Evolutionary conservation across 1,284 basidiomycete species (phyloP).

Genomic region (Erythrobasidium hasegawianum): DNA sequence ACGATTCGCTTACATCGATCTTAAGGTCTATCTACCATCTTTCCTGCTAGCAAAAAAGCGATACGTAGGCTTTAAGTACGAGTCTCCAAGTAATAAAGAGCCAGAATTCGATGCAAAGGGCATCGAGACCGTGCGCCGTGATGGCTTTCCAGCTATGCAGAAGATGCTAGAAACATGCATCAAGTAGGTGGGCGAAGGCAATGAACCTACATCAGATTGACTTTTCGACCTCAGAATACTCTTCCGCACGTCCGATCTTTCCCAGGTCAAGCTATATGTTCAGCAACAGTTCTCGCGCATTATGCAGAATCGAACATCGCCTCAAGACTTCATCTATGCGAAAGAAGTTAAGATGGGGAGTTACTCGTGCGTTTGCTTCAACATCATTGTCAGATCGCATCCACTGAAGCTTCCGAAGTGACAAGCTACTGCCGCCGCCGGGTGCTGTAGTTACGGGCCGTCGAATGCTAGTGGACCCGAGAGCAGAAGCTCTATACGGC

Average conservation of each 20-base stretch:
- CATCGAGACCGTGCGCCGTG: conserved; percentile 91
- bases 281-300: conserved; percentile 80
- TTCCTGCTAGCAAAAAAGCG: conserved; percentile 93
- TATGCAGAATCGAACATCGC: conserved; percentile 69
- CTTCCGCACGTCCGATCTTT: conserved; percentile 83
- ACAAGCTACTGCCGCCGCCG: conserved; percentile 79
- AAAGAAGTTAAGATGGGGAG: conserved; percentile 90
- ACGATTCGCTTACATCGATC: too few species aligned
- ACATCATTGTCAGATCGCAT: background rate
- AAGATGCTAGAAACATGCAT: conserved; percentile 84
- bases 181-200: conserved; percentile 67
- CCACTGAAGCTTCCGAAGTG: conserved; percentile 51
- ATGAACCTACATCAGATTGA: too few species aligned
- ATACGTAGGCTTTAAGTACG: conserved; percentile 94
- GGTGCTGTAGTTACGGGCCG: conserved; percentile 84
- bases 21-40: conserved; percentile 89
- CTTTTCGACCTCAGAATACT: conserved; percentile 78
- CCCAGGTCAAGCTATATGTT: conserved; percentile 83
- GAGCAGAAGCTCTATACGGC: conserved; percentile 82
- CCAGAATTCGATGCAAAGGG: conserved; percentile 94
- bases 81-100: conserved; percentile 69
- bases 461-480: conserved; percentile 68
- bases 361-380: conserved; percentile 62
- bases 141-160: conserved; percentile 78
- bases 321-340: conserved; percentile 90